Evolutionary conservation across 768 basidiomycete species (phyloP).

Genomic region (Russula virescens): DNA sequence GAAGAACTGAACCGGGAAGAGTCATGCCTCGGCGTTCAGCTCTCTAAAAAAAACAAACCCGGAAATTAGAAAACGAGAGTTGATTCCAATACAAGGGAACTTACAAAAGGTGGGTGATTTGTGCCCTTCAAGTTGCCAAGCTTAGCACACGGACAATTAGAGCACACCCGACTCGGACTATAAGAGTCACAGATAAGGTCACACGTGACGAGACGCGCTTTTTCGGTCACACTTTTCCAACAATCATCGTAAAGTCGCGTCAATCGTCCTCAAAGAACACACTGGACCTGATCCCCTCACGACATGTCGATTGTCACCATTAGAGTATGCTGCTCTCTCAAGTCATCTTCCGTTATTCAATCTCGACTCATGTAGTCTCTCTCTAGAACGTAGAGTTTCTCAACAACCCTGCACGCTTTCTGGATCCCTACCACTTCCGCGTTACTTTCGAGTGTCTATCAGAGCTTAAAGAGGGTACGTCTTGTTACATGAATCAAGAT

Average conservation of each 20-base stretch:
- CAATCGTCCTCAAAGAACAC: too few species aligned
- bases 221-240: neutral
- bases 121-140: slow-evolving; percentile 4
- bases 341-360: neutral
- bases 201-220: slow-evolving; percentile 18
- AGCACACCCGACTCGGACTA: too few species aligned
- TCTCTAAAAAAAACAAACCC: neutral
- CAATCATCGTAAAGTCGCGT: neutral
- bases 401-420: slow-evolving; percentile 90
- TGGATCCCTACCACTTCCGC: slow-evolving; percentile 85
- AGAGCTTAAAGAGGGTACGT: slow-evolving; percentile 76
- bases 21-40: neutral
- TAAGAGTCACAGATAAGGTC: neutral
- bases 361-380: neutral
- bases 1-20: slow-evolving; percentile 1
- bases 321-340: slow-evolving; percentile 10
- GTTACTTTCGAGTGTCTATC: slow-evolving; percentile 98
- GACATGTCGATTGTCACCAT: slow-evolving; percentile 27
- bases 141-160: neutral
- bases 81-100: neutral
- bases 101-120: slow-evolving; percentile 2
- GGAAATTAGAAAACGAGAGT: neutral
- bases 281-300: too few species aligned
- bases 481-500: neutral
- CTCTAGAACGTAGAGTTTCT: slow-evolving; percentile 78